phyloP scores from a whole-genome alignment of 2,329 filamentous ascomycete genomes.

The Alternaria ethzedia region DNA sequence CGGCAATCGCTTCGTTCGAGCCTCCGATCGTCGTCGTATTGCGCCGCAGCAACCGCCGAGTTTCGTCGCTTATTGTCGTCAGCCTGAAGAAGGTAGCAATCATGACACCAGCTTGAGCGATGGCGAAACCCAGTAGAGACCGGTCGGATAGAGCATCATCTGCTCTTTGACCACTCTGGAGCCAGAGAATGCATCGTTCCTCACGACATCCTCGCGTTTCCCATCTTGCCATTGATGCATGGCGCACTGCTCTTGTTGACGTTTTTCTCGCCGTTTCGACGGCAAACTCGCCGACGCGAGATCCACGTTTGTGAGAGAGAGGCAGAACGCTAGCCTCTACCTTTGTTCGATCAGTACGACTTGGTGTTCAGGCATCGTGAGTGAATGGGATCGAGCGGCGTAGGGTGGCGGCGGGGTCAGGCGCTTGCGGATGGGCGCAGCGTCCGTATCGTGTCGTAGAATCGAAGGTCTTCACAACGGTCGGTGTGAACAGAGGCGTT shows the following conservation, averaged over 20 bases:
- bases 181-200: not conserved
- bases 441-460: not conserved
- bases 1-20: not conserved
- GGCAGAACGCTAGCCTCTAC: not conserved
- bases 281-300: not conserved
- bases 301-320: not conserved
- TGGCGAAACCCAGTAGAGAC: not conserved
- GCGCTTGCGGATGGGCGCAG: not conserved
- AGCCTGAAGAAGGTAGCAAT: not conserved
- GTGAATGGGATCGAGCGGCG: not conserved
- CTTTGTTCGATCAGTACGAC: not conserved
- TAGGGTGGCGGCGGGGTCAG: not conserved
- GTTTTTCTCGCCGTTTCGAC: not conserved
- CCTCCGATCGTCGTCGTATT: not conserved
- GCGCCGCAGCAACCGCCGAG: not conserved
- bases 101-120: not conserved
- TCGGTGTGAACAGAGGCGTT: not conserved
- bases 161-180: not conserved
- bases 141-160: not conserved
- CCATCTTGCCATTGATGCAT: not conserved
- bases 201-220: not conserved
- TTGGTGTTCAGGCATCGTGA: not conserved
- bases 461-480: not conserved
- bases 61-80: not conserved
- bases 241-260: not conserved